Conservation (phyloP, 805 yeast species). For the Candida parachauliodes region DNA sequence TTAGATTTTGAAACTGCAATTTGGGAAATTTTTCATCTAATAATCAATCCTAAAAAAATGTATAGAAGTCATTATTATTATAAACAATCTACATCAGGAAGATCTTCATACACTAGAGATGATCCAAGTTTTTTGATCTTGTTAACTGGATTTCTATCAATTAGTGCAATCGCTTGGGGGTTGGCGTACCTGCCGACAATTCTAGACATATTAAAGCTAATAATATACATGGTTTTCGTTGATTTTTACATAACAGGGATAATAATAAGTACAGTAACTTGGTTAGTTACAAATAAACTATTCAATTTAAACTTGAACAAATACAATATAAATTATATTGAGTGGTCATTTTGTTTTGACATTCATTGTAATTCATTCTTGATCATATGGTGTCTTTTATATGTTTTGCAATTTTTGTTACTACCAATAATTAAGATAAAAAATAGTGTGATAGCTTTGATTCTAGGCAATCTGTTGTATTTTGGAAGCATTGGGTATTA, state of each 20-base stretch:
- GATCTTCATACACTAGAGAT: constrained; percentile 81
- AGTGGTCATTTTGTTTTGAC: constrained; percentile 95
- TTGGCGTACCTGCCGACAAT: constrained; percentile 68
- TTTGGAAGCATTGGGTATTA: constrained; percentile 72
- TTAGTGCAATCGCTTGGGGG: constrained; percentile 90
- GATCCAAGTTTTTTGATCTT: constrained; percentile 86
- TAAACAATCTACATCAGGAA: constrained; percentile 56
- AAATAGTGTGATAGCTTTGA: constrained; percentile 57
- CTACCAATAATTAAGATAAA: constrained; percentile 67
- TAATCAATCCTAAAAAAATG: constrained; percentile 75
- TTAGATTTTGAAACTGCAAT: constrained; percentile 88
- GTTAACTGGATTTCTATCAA: constrained; percentile 57
- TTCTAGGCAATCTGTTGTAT: constrained; percentile 78
- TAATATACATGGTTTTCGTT: constrained; percentile 78
- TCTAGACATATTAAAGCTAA: constrained; percentile 57
- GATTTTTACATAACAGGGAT: constrained; percentile 75
- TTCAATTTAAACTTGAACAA: constrained; percentile 34
- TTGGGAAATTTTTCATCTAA: constrained; percentile 81
- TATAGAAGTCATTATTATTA: constrained; percentile 73
- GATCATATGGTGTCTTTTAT: constrained; percentile 71
- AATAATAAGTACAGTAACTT: constrained; percentile 65
- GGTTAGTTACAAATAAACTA: constrained; percentile 68
- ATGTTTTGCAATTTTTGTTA: constrained; percentile 69
- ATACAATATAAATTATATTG: constrained; percentile 45
- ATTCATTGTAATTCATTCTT: constrained; percentile 90